Evolutionary conservation across 768 basidiomycete genomes (phyloP), one percentile per base, ranked within the genome.

Genomic region (Thelephora ganbajun): DNA sequence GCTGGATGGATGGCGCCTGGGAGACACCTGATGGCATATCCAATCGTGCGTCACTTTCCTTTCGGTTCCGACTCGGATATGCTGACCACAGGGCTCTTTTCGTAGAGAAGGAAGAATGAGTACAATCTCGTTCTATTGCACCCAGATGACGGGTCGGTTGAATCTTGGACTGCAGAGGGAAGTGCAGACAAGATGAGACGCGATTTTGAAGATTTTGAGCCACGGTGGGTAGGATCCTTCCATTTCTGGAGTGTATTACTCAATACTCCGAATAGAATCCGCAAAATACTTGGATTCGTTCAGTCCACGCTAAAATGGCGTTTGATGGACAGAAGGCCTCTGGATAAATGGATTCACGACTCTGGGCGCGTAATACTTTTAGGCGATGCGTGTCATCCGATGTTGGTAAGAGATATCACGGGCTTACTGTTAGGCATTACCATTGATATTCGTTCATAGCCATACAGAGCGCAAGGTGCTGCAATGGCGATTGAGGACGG

Each of bases 1-100:
- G 73, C 71, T 0, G 68, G 65, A 0, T 82, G 80, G 80, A 72
- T 80, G 66, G 79, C 72, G 1, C 75, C 78, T 0, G 47, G 62
- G 1, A 49, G 67, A 5, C 72, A 73, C 49, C 53, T 73, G 41
- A 70, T 73, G 67, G 59, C 62, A 1, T 72, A 71, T 43, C 62
- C 56, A 30, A 69, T 74, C 16, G 71, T 70, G 51, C 51, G 68
- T 60, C 7, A 39, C 22, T 37, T 4, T 37, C 48, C 23, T 22
- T 46, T 12, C 26, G 26, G 35, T 50, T 35, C 22, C 34, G 33
- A 11, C 33, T 5, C 44, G 26, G 16, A 6, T 11, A 5, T 48
- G 11, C 14, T n/a, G 14, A 48, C 30, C 39, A n/a, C 39, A 14
- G 13, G 41, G 43, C 18, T 48, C 41, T 22, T 48, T 30, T 30